Conservation (phyloP, 2,329 filamentous ascomycete species). For the Thielaviopsis cerberus region DNA sequence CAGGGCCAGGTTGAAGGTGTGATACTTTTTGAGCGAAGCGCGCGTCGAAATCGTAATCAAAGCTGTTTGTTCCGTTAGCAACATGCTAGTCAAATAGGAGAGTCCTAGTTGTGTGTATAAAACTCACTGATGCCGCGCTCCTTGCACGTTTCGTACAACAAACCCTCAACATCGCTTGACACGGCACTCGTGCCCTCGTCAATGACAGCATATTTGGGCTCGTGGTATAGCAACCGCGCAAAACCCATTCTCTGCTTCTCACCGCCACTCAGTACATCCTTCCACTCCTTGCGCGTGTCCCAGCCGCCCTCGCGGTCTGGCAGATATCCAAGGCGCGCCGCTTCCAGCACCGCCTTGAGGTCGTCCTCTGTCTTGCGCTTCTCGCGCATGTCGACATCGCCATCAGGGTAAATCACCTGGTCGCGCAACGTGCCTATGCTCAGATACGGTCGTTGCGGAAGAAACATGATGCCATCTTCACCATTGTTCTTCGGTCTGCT, state of each 20-base stretch:
- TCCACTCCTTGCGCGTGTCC: constrained; percentile 96
- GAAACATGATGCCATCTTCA: constrained; percentile 91
- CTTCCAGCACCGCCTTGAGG: constrained; percentile 59
- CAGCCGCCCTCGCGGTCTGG: constrained; percentile 85
- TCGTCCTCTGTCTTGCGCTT: constrained; percentile 57
- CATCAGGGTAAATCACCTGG: constrained; percentile 94
- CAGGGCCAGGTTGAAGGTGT: constrained; percentile 75
- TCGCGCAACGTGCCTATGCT: constrained; percentile 84
- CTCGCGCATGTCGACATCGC: constrained; percentile 80
- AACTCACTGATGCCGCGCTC: constrained; percentile 73
- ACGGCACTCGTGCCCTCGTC: constrained; percentile 94
- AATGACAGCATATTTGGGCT: constrained; percentile 82
- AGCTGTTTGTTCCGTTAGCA: constrained; percentile 28
- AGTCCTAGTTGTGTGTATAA: neutral
- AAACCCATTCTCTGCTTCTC: constrained; percentile 95
- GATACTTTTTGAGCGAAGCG: constrained; percentile 86
- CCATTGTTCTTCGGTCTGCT: constrained; percentile 66
- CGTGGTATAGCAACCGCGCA: constrained; percentile 79
- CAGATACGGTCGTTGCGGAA: constrained; percentile 83
- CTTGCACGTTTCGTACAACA: constrained; percentile 86
- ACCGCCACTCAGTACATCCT: constrained; percentile 88
- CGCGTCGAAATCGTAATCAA: constrained; percentile 91
- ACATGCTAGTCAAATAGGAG: neutral
- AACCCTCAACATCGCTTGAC: constrained; percentile 79
- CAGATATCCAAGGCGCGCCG: constrained; percentile 72